Evolutionary conservation across 73 alveolate genomes (phyloP).

Genomic region (Paramecium octaurelia): DNA sequence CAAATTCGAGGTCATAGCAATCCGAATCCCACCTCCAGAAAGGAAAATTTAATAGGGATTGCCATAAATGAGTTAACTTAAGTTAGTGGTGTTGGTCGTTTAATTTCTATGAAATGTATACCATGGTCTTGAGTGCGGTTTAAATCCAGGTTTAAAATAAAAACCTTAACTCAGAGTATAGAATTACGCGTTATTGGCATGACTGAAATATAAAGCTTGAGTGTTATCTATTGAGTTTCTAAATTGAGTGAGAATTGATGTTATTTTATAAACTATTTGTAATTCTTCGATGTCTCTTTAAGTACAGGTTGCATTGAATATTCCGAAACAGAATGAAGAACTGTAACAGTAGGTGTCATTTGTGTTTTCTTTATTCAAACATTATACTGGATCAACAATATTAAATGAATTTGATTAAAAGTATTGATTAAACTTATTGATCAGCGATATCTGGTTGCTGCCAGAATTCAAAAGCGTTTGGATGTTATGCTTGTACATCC

Average conservation of each 20-base stretch:
- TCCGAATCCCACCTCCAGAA: background rate
- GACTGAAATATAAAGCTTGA: background rate
- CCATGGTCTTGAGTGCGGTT: conserved; percentile 21
- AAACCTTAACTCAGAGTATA: background rate
- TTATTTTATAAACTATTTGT: background rate
- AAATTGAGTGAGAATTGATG: background rate
- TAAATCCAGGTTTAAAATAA: background rate
- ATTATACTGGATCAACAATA: background rate
- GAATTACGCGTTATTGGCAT: background rate
- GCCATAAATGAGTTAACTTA: background rate
- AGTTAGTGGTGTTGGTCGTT: background rate
- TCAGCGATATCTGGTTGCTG: background rate
- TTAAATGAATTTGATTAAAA: background rate
- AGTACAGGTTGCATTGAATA: background rate
- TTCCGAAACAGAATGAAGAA: background rate
- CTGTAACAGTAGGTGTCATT: background rate
- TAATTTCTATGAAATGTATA: background rate
- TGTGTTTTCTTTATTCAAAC: background rate
- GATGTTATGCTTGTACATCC: background rate
- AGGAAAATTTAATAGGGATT: background rate
- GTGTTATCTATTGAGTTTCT: background rate
- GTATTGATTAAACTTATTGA: background rate
- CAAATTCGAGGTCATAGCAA: background rate
- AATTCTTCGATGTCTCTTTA: background rate
- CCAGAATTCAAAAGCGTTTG: background rate